Evolutionary conservation across 1,284 basidiomycete genomes (phyloP), one percentile per base, ranked within the genome.

Genomic region (Melampsora larici-populina): DNA sequence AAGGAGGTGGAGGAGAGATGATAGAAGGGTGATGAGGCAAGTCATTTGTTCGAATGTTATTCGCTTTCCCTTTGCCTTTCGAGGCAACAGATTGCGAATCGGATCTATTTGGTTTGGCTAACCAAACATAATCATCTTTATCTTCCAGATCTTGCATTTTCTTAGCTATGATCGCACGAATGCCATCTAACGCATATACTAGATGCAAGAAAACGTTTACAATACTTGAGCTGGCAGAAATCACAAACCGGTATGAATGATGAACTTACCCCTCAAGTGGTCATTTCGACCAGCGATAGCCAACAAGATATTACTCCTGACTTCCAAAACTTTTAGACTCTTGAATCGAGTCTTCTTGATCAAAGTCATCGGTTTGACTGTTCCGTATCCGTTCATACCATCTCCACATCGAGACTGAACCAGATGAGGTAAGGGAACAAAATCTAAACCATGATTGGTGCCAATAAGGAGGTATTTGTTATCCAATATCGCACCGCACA

Each of bases 211-310:
- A 33, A 66, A 8, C 33, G 17, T 5, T 33, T 18, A 64, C 62
- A 58, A 21, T 26, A 26, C 24, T 24, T n/a, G 17, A 64, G 62
- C 7, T 33, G 24, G 8, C 13, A 26, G 33, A 58, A 2, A 40
- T 40, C 13, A 58, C 36, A 29, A 26, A 48, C n/a, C 9, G 31
- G 43, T 43, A 11, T 17, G 68, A 18, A 36, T 17, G 24, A 0
- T 9, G 33, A 55, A 18, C 72, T 46, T 46, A 78, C 77, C 77
- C 73, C 82, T 80, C 29, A 83, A 78, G 73, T 83, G 81, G 66
- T 83, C 82, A 64, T 81, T 82, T 1, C 82, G 64, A 2, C 82
- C 82, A 1, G 82, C 82, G 24, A 82, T 81, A 26, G 82, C 82
- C 21, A 83, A 73, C 31, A 83, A 70, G 49, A 82, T 80, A 76